phyloP scores from a whole-genome alignment of 192 early-diverging fungal species.

The Backusella circina region DNA sequence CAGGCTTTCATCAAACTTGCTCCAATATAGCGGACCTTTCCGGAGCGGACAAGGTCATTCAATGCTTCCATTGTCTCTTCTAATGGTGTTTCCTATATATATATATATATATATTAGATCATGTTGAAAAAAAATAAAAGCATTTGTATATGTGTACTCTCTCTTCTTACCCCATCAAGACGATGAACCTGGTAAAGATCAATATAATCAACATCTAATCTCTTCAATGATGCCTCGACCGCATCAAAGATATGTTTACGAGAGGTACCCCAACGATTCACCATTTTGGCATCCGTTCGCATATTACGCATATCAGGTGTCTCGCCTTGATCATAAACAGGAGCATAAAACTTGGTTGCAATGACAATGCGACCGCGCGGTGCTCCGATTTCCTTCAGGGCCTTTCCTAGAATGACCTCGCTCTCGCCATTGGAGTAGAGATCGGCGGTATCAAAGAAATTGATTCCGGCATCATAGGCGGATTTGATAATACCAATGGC shows the following conservation, averaged over 20 bases:
- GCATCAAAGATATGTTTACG: conserved; percentile 84
- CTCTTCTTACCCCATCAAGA: conserved; percentile 35
- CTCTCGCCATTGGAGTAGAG: conserved; percentile 37
- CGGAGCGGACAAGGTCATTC: conserved; percentile 59
- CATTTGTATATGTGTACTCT: not conserved
- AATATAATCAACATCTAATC: conserved; percentile 67
- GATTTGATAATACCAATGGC: conserved; percentile 40
- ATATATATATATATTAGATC: too few species aligned
- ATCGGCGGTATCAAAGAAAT: conserved; percentile 74
- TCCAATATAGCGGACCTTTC: conserved; percentile 52
- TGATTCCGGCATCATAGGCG: conserved; percentile 70
- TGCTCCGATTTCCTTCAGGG: conserved; percentile 42
- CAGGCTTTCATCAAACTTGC: conserved; percentile 38
- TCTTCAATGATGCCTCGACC: conserved; percentile 60
- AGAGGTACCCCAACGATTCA: conserved; percentile 72
- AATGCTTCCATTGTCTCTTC: conserved; percentile 70
- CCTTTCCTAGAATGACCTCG: conserved; percentile 34
- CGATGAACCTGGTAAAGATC: conserved; percentile 76
- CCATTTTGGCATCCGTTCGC: not conserved
- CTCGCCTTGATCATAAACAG: conserved; percentile 44
- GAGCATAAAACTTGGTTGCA: conserved; percentile 64
- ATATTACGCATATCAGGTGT: conserved; percentile 3
- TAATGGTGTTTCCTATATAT: conserved; percentile 44
- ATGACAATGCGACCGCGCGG: conserved; percentile 69
- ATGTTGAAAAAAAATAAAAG: not conserved